Percentiles rank a stretch among this genome's conserved stretches.
These are phyloP conservation scores for Bjerkandera adusta DNA, from an alignment of 1,284 basidiomycete species.

Conservation along the genomic window DNA sequence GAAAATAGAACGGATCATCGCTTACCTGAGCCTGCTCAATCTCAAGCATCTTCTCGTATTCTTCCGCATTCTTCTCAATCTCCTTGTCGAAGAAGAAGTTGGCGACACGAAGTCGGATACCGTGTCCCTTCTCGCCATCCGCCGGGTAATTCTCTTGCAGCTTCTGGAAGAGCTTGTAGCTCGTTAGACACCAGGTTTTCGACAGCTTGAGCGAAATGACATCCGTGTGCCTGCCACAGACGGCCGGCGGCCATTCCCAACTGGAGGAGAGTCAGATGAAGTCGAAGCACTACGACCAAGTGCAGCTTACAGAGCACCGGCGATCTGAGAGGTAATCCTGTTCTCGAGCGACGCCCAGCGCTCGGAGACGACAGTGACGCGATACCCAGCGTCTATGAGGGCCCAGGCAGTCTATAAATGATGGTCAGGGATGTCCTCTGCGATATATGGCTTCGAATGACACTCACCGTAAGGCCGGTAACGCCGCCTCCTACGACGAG, in stretches of 20 bases:
- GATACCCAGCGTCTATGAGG: slow-evolving; percentile 31
- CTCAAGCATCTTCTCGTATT: slow-evolving; percentile 34
- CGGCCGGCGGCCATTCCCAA: slow-evolving; percentile 36
- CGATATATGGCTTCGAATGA: background rate
- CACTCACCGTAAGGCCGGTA: slow-evolving; percentile 22
- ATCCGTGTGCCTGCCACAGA: slow-evolving; percentile 34
- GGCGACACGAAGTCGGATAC: slow-evolving; percentile 22
- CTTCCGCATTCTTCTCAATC: slow-evolving; percentile 26
- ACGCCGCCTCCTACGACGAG: slow-evolving; percentile 28
- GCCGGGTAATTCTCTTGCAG: slow-evolving; percentile 19
- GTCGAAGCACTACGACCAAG: background rate
- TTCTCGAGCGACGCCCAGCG: slow-evolving; percentile 23
- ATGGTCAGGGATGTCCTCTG: background rate
- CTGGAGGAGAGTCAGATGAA: slow-evolving; percentile 10
- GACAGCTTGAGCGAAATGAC: slow-evolving; percentile 29
- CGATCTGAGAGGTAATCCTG: slow-evolving; percentile 32
- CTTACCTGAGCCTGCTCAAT: slow-evolving; percentile 21
- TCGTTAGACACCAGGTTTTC: slow-evolving; percentile 31
- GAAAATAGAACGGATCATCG: background rate
- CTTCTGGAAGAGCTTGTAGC: slow-evolving; percentile 29
- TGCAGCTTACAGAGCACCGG: slow-evolving; percentile 27
- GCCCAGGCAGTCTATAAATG: slow-evolving; percentile 26
- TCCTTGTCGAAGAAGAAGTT: slow-evolving; percentile 35
- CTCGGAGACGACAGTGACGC: slow-evolving; percentile 29
- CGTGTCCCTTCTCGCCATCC: slow-evolving; percentile 16